Evolutionary conservation across 805 yeast genomes (phyloP).

Genomic region (Zygotorulaspora sp.): DNA sequence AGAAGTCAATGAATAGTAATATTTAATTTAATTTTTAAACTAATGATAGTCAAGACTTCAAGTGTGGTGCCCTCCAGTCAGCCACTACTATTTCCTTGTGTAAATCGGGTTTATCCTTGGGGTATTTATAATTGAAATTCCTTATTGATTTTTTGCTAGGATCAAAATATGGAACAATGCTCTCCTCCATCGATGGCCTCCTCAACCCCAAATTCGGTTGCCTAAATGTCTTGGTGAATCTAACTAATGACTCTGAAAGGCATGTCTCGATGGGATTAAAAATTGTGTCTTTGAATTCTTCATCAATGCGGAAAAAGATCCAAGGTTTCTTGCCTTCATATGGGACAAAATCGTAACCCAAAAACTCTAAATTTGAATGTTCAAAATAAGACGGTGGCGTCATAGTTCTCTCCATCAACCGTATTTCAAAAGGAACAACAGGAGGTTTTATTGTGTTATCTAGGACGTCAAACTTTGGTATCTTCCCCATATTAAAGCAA

Average conservation of each 20-base stretch:
- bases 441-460: background rate
- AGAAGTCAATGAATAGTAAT: background rate
- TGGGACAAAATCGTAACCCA: constrained; percentile 22
- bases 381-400: constrained; percentile 29
- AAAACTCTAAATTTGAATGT: constrained; percentile 24
- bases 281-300: constrained; percentile 8
- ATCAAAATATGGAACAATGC: constrained; percentile 7
- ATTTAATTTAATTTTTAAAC: background rate
- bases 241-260: constrained; percentile 10
- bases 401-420: constrained; percentile 14
- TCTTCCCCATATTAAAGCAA: constrained; percentile 20
- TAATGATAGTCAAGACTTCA: constrained; percentile 2
- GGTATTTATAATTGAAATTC: constrained; percentile 11
- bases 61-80: constrained; percentile 18
- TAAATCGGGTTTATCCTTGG: constrained; percentile 10
- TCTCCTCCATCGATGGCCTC: background rate
- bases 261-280: constrained; percentile 14
- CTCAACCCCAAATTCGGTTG: constrained; percentile 1
- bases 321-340: constrained; percentile 15
- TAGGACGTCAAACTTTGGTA: constrained; percentile 9
- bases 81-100: constrained; percentile 8
- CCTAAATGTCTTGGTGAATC: constrained; percentile 8
- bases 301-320: constrained; percentile 16
- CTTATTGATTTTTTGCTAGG: constrained; percentile 9
- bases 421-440: constrained; percentile 25